These are phyloP conservation scores for Brachypodium distachyon DNA, from an alignment of 202 grass and related monocot genomes.

Conservation along the genomic window DNA sequence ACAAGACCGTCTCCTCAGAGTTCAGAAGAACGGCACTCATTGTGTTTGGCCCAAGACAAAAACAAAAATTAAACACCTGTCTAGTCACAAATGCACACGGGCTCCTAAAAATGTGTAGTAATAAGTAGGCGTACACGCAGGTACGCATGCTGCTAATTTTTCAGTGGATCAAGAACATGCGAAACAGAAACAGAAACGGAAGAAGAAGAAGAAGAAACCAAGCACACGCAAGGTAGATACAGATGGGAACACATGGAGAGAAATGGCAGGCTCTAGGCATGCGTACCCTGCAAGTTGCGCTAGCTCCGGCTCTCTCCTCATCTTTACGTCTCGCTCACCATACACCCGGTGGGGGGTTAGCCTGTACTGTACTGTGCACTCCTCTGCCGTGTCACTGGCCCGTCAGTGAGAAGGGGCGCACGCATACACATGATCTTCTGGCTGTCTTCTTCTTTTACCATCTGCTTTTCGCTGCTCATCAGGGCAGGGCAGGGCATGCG, in stretches of 20 bases:
- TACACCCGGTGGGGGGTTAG: background rate
- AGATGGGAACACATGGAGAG: background rate
- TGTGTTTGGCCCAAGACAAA: background rate
- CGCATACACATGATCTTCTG: constrained; percentile 19
- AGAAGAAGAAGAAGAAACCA: background rate
- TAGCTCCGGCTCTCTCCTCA: background rate
- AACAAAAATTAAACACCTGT: background rate
- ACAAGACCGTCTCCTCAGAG: background rate
- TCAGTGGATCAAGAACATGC: background rate
- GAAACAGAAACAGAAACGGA: background rate
- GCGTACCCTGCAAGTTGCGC: background rate
- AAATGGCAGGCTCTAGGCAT: background rate
- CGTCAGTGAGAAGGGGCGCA: background rate
- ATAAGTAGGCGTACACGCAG: background rate
- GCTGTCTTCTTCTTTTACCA: constrained; percentile 12
- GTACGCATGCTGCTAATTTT: background rate
- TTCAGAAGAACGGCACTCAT: background rate
- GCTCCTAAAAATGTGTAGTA: too few relatives aligned
- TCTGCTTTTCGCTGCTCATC: background rate
- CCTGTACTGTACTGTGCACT: background rate
- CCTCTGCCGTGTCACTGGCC: background rate
- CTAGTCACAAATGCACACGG: background rate
- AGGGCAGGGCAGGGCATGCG: too few relatives aligned
- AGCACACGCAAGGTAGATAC: background rate
- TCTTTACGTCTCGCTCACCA: constrained; percentile 8